Base-by-base conservation (phyloP, 1,139 yeast genomes). In the Taphrina confusa region DNA sequence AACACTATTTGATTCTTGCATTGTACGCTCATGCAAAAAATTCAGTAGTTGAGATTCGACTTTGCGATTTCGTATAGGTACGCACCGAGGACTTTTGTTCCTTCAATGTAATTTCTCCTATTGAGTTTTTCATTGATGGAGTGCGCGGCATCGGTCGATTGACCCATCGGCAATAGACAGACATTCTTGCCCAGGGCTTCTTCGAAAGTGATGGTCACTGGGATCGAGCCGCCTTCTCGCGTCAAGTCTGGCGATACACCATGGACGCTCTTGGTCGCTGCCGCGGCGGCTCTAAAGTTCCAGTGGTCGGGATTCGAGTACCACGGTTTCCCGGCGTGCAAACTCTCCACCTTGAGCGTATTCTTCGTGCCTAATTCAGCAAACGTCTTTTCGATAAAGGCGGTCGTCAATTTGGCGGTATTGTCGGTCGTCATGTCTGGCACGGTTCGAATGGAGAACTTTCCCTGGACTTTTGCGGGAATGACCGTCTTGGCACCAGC, bases 311-410 rank as follows among this genome's bases (percentile, higher is more conserved):
- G 98, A 74, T 91, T 90, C 59, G 95, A 82, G 55, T 89, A 85
- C 98, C 98, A 94, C 80, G 92, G 92, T 72, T 81, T 83, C 74
- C 98, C 98, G 71, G 85, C 97, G 73, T 94, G 98, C 66, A 89
- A 81, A 68, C 90, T 81, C 73, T 87, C 94, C 55, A 82, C 84
- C 63, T 77, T 79, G 72, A 83, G 73, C 61, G 78, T 79, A 78
- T 92, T 92, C 73, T 89, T 90, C 54, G 97, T 87, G 31, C 78
- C 78, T 65, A 92, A 78, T 66, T 80, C 78, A 51, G 77, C 78
- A 72, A 90, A 91, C 62, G 79, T 82, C 60, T 78, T 76, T 66
- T 84, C 78, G 68, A 89, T 81, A 72, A 86, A 85, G 66, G 82
- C 81, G 69, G 82, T 77, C 42, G 94, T 97, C 60, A 84, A 73